Conservation (phyloP, 306 rosid genomes). For the Lupinus albus region DNA sequence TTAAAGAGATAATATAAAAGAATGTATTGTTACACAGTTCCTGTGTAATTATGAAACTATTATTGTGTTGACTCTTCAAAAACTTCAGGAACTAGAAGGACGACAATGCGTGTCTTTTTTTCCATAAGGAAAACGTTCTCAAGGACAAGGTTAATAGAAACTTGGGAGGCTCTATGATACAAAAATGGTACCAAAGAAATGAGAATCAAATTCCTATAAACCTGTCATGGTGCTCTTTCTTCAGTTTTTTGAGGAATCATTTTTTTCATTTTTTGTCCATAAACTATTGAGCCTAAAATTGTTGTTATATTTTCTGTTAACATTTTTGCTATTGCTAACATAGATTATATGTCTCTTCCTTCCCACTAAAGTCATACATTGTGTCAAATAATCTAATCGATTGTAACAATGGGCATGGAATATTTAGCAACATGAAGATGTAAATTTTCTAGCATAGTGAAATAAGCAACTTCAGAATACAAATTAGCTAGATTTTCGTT, state of each 20-base stretch:
- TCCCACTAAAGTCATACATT: slow-evolving; percentile 11
- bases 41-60: not conserved
- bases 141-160: slow-evolving; percentile 37
- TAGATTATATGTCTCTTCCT: slow-evolving; percentile 38
- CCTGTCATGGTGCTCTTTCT: slow-evolving; percentile 35
- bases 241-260: slow-evolving; percentile 35
- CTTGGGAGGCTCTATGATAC: slow-evolving; percentile 21
- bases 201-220: slow-evolving; percentile 28
- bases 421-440: not conserved
- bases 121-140: slow-evolving; percentile 80
- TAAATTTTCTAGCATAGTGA: too few relatives aligned
- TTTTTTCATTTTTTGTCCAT: slow-evolving; percentile 35
- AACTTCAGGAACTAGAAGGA: slow-evolving; percentile 80
- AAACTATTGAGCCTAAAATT: too few relatives aligned
- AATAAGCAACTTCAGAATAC: too few relatives aligned
- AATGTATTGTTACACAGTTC: too few relatives aligned
- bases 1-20: too few relatives aligned
- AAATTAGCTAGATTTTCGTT: too few relatives aligned
- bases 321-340: slow-evolving; percentile 38
- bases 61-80: slow-evolving; percentile 29
- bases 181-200: slow-evolving; percentile 37
- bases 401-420: slow-evolving; percentile 29
- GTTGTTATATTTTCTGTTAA: slow-evolving; percentile 30
- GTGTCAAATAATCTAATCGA: not conserved
- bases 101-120: slow-evolving; percentile 78